Base-by-base conservation (phyloP, 371 early-diverging fungal species). In the Zopfochytrium polystomum region DNA sequence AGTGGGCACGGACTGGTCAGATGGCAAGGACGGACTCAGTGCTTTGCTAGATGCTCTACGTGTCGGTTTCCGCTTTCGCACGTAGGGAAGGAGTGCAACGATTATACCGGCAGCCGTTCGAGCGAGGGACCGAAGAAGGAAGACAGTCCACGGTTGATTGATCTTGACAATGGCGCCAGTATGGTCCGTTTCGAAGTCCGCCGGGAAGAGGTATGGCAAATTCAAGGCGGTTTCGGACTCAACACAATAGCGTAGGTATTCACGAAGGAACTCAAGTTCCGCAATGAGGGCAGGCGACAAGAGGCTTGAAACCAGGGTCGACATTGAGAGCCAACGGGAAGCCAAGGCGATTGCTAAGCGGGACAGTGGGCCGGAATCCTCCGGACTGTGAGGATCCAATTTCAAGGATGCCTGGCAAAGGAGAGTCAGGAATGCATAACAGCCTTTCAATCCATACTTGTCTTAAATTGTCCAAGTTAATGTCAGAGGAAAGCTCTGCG, bases 191-290 rank as follows among this genome's bases (percentile, higher is more conserved):
- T 67, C 68, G 48, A 55, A 63, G n/a, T 71, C 72, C 27, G 48
- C 50, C 6, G 66, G 62, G 62, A 71, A 71, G 25, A 71, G 44
- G 46, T 58, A 47, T 1, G 72, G 72, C 23, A 71, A 65, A 31
- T 60, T 52, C 29, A 67, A 46, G n/a, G 59, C 68, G 15, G 29
- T 35, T 23, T 58, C 49, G 3, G 53, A 26, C 34, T 67, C 65
- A 30, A 71, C 38, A 56, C 68, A 71, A 26, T 61, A 54, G 4
- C 20, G 44, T 11, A 71, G 20, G 58, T 71, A 71, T 13, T 67
- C 44, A 11, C 53, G 38, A 15, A 71, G 62, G 55, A 71, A 67
- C 30, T 51, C 44, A 31, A 66, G 33, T 48, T 71, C 71, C 15
- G 51, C 29, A 13, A 20, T 47, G 27, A 69, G 27, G 50, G 56